Base-by-base conservation (phyloP, 306 rosid genomes). In the Notholithocarpus densiflorus region DNA sequence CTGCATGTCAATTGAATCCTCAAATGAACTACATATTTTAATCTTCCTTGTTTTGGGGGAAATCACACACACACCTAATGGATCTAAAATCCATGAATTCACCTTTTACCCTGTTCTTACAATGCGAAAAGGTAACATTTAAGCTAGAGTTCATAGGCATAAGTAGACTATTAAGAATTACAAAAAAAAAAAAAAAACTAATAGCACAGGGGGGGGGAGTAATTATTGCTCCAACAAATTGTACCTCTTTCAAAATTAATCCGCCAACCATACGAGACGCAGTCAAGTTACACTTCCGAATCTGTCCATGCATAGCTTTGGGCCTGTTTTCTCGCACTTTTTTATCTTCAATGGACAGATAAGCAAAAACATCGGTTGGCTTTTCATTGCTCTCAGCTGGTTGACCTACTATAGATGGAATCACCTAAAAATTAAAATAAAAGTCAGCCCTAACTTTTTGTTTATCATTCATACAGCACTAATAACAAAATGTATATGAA, bases 211-310 rank as follows among this genome's bases (percentile, higher is more conserved):
- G 0, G 0, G 37, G 8, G 7, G 9, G 2, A 0, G 45, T 37
- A 8, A 2, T 17, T 29, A 48, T 70, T 32, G 4, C 32, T 53
- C 54, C 45, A 53, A 12, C 32, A 20, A 56, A 51, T 5, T 21
- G 73, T 72, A 93, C 99, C 98, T 95, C 92, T 65, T 86, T 87
- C 81, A 95, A 82, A 40, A 80, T 64, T 32, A 81, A 21, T 17
- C 78, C 86, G 43, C 88, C 71, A 78, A 64, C 79, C 80, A 79
- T 27, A 18, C 73, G 88, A 84, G 82, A 86, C 29, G 82, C 80
- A 1, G 91, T 90, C 85, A 95, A 93, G 84, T 86, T 90, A 88
- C 96, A 95, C 88, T 91, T 95, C 70, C 88, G 81, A 74, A 95
- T 90, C 88, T 89, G 92, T 64, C 92, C 96, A 56, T 26, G 72